These are phyloP conservation scores for Phycomyces blakesleeanus DNA, from an alignment of 192 early-diverging fungal species.

Conservation along the genomic window DNA sequence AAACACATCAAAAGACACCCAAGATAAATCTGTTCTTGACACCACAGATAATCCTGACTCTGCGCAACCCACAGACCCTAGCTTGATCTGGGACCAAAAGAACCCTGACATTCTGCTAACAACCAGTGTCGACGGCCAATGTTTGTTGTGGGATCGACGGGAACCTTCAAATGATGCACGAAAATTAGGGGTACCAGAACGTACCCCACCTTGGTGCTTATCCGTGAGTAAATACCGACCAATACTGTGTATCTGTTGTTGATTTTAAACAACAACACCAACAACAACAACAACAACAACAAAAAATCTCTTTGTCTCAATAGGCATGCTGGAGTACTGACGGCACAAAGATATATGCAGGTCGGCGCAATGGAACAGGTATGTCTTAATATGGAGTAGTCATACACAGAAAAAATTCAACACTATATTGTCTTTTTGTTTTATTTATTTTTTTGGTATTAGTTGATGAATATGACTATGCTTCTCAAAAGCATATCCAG, in stretches of 20 bases:
- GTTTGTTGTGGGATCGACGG: slow-evolving; percentile 72
- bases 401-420: too few relatives aligned
- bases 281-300: too few relatives aligned
- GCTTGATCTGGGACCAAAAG: slow-evolving; percentile 10
- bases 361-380: slow-evolving; percentile 84
- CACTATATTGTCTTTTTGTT: neutral
- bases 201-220: slow-evolving; percentile 72
- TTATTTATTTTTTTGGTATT: neutral
- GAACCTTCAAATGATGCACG: slow-evolving; percentile 49
- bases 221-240: slow-evolving; percentile 46
- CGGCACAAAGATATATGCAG: slow-evolving; percentile 76
- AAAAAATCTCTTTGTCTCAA: neutral
- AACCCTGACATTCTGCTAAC: slow-evolving; percentile 55
- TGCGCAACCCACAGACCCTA: slow-evolving; percentile 1
- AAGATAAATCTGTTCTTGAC: slow-evolving; percentile 6
- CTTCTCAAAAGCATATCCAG: slow-evolving; percentile 58
- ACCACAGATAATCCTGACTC: neutral
- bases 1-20: neutral
- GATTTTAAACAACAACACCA: slow-evolving; percentile 33
- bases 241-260: too few relatives aligned
- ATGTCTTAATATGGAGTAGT: neutral
- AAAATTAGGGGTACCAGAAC: slow-evolving; percentile 48
- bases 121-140: slow-evolving; percentile 72
- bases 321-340: slow-evolving; percentile 82
- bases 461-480: slow-evolving; percentile 89